phyloP scores from a whole-genome alignment of 139 green algal species.

The Auxenochlorella protothecoides region DNA sequence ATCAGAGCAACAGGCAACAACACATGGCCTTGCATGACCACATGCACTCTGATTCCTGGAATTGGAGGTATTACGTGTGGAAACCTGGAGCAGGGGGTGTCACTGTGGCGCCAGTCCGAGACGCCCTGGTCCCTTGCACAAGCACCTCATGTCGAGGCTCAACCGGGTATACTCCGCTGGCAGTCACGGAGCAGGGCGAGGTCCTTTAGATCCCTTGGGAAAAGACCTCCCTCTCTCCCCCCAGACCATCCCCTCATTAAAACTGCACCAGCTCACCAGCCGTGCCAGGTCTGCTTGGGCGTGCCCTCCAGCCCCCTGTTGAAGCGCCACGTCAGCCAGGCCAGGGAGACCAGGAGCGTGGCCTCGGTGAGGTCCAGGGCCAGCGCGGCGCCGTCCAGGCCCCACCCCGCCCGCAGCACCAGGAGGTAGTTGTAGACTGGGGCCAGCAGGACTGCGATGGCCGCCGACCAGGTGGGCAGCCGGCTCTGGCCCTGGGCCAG shows the following conservation, averaged over 20 bases:
- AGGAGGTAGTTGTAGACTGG: conserved; percentile 32
- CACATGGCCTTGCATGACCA: neutral
- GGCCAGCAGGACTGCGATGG: conserved; percentile 4
- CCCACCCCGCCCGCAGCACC: conserved; percentile 20
- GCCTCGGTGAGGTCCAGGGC: conserved; percentile 35
- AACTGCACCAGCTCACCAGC: conserved; percentile 15
- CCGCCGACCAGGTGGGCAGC: conserved; percentile 12
- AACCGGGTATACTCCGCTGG: too few species aligned
- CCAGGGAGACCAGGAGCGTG: conserved; percentile 12
- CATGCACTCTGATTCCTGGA: too few species aligned
- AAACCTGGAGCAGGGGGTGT: too few species aligned
- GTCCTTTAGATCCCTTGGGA: neutral
- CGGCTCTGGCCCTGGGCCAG: conserved; percentile 15
- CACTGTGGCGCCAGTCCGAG: too few species aligned
- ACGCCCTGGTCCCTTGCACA: too few species aligned
- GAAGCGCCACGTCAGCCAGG: neutral
- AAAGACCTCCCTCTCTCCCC: neutral
- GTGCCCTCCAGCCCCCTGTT: conserved; percentile 5
- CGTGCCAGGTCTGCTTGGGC: conserved; percentile 42
- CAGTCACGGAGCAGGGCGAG: neutral
- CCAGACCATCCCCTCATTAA: neutral
- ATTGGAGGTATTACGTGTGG: too few species aligned
- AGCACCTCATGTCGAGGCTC: too few species aligned
- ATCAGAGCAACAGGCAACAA: neutral
- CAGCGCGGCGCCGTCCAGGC: conserved; percentile 51